Evolutionary conservation across 345 rosid genomes (phyloP), one percentile per base, ranked within the genome.

Genomic region (Angophora floribunda): DNA sequence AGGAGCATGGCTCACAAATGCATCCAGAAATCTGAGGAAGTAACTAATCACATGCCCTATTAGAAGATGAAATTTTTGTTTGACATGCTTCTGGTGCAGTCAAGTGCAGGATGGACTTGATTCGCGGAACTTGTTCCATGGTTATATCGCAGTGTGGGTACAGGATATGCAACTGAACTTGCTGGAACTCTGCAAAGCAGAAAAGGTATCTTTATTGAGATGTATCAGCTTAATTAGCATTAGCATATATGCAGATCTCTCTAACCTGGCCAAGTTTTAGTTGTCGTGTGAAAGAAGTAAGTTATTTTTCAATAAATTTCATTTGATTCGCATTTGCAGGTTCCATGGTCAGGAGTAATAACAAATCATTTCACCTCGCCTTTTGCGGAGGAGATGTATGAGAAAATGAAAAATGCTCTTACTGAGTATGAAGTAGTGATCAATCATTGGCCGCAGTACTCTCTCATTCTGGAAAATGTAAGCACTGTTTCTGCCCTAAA

Each of bases 321-420:
- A 75, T 41, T 75, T 75, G 84, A 41, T 75, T 6, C 85, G 6
- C 52, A 19, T 67, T 53, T 88, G 88, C 93, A 96, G 99, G 95
- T 96, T 59, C 96, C 97, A 22, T 96, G 98, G 96, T 94, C 97
- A 55, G 99, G 99, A 89, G 96, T 95, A 80, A 88, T 93, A 87
- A 94, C 98, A 90, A 97, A 95, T 89, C 94, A 97, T 91, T 94
- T 96, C 88, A 96, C 99, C 63, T 96, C 98, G 89, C 98, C 98
- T 30, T 98, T 98, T 90, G 98, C 98, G 47, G 99, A 98, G 92
- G 98, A 96, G 90, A 96, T 96, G 96, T 96, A 96, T 87, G 98
- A 94, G 90, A 96, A 96, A 90, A 92, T 96, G 87, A 95, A 90
- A 90, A 95, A 94, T 84, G 93, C 94, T 52, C 97, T 97, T 84